A percentile compares a stretch with the other conserved stretches of the same genome.
phyloP scores from a whole-genome alignment of 2,329 filamentous ascomycete species.

The Phoma herbarum region DNA sequence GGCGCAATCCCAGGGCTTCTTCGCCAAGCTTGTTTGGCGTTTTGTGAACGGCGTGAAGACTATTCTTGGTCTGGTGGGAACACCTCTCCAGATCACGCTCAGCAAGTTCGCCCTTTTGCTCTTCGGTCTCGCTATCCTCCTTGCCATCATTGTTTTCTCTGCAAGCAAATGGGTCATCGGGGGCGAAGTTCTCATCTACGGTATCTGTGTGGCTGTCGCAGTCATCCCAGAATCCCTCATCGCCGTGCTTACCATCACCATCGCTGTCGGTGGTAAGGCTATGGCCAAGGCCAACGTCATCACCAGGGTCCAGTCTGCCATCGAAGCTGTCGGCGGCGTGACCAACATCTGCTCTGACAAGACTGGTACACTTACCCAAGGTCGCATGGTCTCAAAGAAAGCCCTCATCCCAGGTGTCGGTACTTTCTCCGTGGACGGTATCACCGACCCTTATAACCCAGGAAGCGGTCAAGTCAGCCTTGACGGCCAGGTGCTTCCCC shows the following conservation, averaged over 20 bases:
- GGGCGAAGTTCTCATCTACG: constrained; percentile 58
- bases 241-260: constrained; percentile 73
- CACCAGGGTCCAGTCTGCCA: constrained; percentile 50
- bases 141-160: constrained; percentile 73
- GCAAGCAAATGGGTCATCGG: constrained; percentile 62
- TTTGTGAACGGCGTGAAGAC: constrained; percentile 53
- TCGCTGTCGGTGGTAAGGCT: constrained; percentile 57
- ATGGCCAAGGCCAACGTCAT: constrained; percentile 55
- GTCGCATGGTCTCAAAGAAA: constrained; percentile 52
- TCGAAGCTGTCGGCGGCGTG: constrained; percentile 54
- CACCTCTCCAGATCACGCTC: constrained; percentile 83
- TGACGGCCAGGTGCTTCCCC: constrained; percentile 37
- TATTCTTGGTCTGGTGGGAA: constrained; percentile 76
- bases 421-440: constrained; percentile 44
- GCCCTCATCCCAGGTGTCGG: constrained; percentile 50
- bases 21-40: constrained; percentile 35
- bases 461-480: constrained; percentile 45
- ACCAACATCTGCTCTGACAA: constrained; percentile 55
- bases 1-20: constrained; percentile 58
- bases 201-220: constrained; percentile 58
- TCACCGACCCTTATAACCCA: constrained; percentile 49
- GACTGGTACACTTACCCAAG: constrained; percentile 53
- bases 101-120: constrained; percentile 85
- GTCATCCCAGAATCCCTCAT: constrained; percentile 64
- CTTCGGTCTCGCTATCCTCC: constrained; percentile 76